Conservation (phyloP, 2,329 filamentous ascomycete genomes). For the Alternaria atra region DNA sequence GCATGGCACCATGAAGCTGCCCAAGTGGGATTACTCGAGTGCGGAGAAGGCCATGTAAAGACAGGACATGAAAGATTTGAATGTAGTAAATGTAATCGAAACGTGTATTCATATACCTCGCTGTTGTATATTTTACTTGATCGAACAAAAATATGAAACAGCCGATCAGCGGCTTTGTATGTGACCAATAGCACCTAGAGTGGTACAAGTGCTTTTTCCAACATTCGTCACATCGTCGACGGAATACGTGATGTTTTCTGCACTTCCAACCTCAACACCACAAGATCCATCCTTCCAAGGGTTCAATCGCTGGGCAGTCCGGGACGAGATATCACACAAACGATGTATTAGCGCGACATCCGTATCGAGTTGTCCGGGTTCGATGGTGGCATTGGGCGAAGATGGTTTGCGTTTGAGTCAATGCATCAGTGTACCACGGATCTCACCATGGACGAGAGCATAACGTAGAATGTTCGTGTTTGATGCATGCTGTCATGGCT, state of each 20-base stretch:
- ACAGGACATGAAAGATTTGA: not conserved
- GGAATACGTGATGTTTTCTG: not conserved
- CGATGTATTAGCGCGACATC: not conserved
- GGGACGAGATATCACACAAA: not conserved
- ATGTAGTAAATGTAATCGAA: not conserved
- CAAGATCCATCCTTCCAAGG: not conserved
- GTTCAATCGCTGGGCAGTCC: not conserved
- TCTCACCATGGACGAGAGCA: not conserved
- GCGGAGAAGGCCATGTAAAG: slow-evolving; percentile 14
- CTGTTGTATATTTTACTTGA: not conserved
- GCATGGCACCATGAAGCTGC: slow-evolving; percentile 89
- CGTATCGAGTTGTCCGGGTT: not conserved
- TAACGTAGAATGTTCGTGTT: slow-evolving; percentile 6
- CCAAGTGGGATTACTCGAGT: slow-evolving; percentile 63
- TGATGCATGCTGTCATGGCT: slow-evolving; percentile 21
- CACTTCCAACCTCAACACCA: not conserved
- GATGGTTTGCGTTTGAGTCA: not conserved
- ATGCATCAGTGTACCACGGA: slow-evolving; percentile 1
- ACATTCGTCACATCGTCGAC: not conserved
- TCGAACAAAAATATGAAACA: not conserved
- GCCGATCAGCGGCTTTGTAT: not conserved
- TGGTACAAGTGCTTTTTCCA: not conserved
- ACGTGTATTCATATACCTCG: not conserved
- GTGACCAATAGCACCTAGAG: not conserved
- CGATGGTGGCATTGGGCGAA: not conserved